Base-by-base conservation (phyloP, 306 rosid genomes). In the Gynostemma pentaphyllum region DNA sequence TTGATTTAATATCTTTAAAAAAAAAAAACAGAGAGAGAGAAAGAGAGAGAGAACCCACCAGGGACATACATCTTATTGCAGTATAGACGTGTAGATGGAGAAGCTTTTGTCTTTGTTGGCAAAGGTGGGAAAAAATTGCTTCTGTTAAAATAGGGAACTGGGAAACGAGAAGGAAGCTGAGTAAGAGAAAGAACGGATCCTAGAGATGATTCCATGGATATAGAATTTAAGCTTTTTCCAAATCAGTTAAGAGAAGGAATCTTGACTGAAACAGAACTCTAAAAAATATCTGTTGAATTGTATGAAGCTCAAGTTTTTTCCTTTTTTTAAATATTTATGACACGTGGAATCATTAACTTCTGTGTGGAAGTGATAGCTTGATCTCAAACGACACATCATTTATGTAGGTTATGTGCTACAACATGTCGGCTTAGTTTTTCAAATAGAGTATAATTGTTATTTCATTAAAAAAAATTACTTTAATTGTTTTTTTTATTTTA, bases 21-120 rank as follows among this genome's bases (percentile, higher is more conserved):
- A 10, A 10, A 18, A 57, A 36, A 5, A 2, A 36, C 2, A 57
- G 47, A 62, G 47, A 75, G 70, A 47, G 23, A 21, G 53, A 7
- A 39, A 51, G 21, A 45, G 24, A 71, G 39, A 9, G 68, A 23
- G 30, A 61, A 89, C 81, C 74, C 70, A 92, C 98, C 98, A 61
- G 94, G 87, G 55, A 86, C 98, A 65, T 75, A 86, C 98, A 92
- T 92, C 90, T 92, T 86, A 40, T 68, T 75, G 81, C 98, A 92
- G 42, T 68, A 82, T 26, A 86, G 16, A 60, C 86, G 82, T 66
- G 80, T 72, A 61, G 77, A 24, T 12, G 24, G 81, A 53, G 77
- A 69, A 62, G 29, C 67, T 52, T 81, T 77, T 39, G 66, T 70
- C 72, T 78, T 82, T 67, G 68, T 65, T 16, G 81, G 79, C 78